Percentiles rank a stretch among this genome's conserved stretches.
Conservation (phyloP, 2,329 filamentous ascomycete genomes). For the Colletotrichum costaricense region DNA sequence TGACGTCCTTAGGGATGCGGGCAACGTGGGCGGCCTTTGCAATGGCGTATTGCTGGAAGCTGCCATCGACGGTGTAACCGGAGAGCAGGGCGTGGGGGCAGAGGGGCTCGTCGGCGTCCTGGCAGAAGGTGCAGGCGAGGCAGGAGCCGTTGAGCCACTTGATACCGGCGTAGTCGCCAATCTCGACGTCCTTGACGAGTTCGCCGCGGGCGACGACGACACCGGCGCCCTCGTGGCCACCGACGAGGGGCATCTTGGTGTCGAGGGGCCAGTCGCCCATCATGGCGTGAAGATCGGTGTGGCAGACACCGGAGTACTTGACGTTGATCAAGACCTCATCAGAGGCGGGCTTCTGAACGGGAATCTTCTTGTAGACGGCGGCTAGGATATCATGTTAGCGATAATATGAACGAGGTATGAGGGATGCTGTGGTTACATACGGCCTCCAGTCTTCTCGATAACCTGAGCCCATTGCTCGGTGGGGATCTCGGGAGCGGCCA, state of each 20-base stretch:
- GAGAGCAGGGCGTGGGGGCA: conserved; percentile 81
- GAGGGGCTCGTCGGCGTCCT: conserved; percentile 82
- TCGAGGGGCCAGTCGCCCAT: conserved; percentile 90
- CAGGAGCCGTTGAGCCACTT: conserved; percentile 96
- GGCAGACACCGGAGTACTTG: conserved; percentile 91
- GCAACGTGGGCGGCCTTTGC: conserved; percentile 89
- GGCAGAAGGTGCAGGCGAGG: conserved; percentile 85
- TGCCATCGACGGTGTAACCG: conserved; percentile 92
- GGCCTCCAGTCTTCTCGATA: conserved; percentile 81
- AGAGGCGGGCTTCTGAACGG: conserved; percentile 82
- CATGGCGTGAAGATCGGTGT: conserved; percentile 84
- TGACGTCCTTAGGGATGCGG: conserved; percentile 80
- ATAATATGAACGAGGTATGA: conserved; percentile 23
- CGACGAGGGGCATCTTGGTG: conserved; percentile 87
- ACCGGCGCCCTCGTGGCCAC: conserved; percentile 84
- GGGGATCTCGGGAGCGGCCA: conserved; percentile 63
- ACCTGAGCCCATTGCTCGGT: conserved; percentile 93
- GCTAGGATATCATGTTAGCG: conserved; percentile 51
- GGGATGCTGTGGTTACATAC: conserved; percentile 53
- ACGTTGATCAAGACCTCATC: conserved; percentile 94
- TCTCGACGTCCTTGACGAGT: conserved; percentile 79
- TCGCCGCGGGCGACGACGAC: conserved; percentile 83
- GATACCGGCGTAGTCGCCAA: conserved; percentile 89
- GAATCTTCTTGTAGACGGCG: conserved; percentile 81
- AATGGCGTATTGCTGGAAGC: conserved; percentile 87